Evolutionary conservation across 2,329 filamentous ascomycete genomes (phyloP).

Genomic region (Coniochaeta sp.): DNA sequence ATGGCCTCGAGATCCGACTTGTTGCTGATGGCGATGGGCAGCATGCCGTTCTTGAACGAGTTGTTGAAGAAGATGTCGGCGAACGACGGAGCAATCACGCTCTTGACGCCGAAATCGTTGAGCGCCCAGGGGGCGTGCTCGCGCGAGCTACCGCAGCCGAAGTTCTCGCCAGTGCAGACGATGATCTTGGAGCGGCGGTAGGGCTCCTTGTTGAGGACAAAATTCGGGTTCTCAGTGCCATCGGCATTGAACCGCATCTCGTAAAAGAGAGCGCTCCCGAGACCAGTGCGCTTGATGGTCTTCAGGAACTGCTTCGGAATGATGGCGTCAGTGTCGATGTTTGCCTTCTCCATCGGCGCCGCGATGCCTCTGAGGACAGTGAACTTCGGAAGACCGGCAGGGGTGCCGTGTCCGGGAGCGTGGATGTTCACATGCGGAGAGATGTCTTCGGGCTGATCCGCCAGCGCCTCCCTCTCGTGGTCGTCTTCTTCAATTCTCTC

Average conservation of each 20-base stretch:
- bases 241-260: slow-evolving; percentile 71
- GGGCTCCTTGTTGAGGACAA: slow-evolving; percentile 84
- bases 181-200: slow-evolving; percentile 83
- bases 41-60: slow-evolving; percentile 99
- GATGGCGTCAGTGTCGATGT: slow-evolving; percentile 98
- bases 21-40: slow-evolving; percentile 72
- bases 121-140: slow-evolving; percentile 98
- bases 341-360: slow-evolving; percentile 78
- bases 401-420: slow-evolving; percentile 32
- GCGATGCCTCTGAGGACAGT: slow-evolving; percentile 77
- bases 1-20: slow-evolving; percentile 60
- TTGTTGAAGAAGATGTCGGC: slow-evolving; percentile 99
- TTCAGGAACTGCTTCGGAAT: slow-evolving; percentile 99
- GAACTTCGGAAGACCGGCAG: slow-evolving; percentile 75
- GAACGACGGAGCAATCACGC: slow-evolving; percentile 79
- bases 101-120: slow-evolving; percentile 92
- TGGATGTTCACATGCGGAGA: slow-evolving; percentile 57
- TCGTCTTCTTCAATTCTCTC: slow-evolving; percentile 45
- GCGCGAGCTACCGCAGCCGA: slow-evolving; percentile 86
- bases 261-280: slow-evolving; percentile 82
- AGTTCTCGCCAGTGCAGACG: slow-evolving; percentile 86
- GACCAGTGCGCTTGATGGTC: slow-evolving; percentile 95
- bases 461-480: slow-evolving; percentile 43
- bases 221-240: slow-evolving; percentile 68
- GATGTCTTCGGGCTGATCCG: slow-evolving; percentile 56